These are phyloP conservation scores for Colletotrichum musae DNA, from an alignment of 2,329 filamentous ascomycete species.

Conservation along the genomic window DNA sequence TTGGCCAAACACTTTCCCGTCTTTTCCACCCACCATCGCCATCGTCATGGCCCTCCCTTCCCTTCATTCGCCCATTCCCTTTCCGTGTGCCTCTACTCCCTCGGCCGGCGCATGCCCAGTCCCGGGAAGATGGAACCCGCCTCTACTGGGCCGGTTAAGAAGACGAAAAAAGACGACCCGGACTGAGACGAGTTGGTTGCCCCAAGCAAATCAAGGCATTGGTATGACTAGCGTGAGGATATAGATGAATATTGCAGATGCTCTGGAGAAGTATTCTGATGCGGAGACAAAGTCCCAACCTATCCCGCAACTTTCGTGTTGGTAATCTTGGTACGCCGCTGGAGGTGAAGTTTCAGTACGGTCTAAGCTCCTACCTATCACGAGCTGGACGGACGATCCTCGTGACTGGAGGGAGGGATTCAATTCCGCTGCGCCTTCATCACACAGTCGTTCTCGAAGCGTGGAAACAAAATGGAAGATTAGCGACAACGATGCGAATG, in stretches of 20 bases:
- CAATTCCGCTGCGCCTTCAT: no score
- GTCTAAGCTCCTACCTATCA: no score
- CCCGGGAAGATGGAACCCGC: conserved; percentile 17
- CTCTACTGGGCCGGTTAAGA: conserved; percentile 13
- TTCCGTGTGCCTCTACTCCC: neutral
- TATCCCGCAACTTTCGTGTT: no score
- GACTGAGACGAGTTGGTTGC: conserved; percentile 3
- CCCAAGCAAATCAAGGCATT: neutral
- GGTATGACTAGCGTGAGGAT: neutral
- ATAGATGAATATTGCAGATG: neutral
- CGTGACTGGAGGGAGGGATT: no score
- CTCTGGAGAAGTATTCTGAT: neutral
- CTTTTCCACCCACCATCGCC: neutral
- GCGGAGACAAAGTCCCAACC: no score
- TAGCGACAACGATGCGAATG: no score
- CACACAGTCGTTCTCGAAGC: no score
- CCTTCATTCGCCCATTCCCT: neutral
- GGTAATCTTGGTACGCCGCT: no score
- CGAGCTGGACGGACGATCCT: no score
- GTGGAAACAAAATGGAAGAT: no score
- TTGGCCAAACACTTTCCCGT: neutral
- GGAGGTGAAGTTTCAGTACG: no score
- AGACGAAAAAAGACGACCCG: neutral
- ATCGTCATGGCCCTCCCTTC: neutral
- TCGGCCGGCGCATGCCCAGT: conserved; percentile 6